A percentile compares a stretch with the other conserved stretches of the same genome.
Conservation (phyloP, 176 grass and related monocot species). For the Aechmea fasciata region DNA sequence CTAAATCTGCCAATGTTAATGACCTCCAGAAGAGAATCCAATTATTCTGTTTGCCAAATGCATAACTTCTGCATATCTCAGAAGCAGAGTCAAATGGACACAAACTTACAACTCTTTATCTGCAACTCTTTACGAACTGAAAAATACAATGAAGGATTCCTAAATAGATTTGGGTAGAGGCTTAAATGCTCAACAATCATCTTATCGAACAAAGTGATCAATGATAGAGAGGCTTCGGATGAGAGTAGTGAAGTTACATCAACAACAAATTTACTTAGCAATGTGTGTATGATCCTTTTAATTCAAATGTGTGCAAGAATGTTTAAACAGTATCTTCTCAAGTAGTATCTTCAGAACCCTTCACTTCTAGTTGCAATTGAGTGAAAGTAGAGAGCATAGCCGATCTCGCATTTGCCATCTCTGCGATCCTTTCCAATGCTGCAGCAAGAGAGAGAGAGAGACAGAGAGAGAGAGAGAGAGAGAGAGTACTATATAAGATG, state of each 20-base stretch:
- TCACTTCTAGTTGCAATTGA: conserved; percentile 22
- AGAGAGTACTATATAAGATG: conserved; percentile 14
- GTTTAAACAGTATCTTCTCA: neutral
- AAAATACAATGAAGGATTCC: no score
- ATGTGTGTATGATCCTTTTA: neutral
- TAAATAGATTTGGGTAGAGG: no score
- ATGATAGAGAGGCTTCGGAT: no score
- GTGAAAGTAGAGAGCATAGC: conserved; percentile 40
- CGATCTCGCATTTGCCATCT: conserved; percentile 51
- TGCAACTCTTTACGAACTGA: no score
- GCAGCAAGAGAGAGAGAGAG: conserved; percentile 27
- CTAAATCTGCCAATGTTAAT: no score
- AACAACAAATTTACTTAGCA: neutral
- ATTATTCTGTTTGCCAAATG: no score
- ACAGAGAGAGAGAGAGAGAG: conserved; percentile 25
- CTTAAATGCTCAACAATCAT: no score
- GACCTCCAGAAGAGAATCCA: no score
- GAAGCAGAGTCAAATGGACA: no score
- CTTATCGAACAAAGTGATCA: no score
- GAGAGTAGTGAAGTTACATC: neutral
- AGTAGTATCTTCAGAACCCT: neutral
- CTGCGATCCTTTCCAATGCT: conserved; percentile 59
- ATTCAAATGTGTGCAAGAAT: neutral
- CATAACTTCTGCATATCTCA: no score
- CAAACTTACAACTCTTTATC: no score